Percentiles rank a stretch among this genome's conserved stretches.
Conservation (phyloP, 345 rosid genomes). For the Cardamine resedifolia region DNA sequence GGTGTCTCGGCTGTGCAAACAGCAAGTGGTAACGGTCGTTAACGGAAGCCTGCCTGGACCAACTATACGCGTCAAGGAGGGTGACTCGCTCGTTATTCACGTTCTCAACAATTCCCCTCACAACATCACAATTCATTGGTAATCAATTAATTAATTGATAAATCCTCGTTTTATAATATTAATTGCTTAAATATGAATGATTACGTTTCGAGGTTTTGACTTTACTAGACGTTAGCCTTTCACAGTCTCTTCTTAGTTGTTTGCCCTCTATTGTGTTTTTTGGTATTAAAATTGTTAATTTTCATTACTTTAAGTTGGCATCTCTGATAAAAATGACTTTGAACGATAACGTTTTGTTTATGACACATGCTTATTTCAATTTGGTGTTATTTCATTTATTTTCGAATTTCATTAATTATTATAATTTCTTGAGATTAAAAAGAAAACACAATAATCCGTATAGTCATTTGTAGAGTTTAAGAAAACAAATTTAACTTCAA, state of each 20-base stretch:
- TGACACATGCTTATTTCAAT: too few species aligned
- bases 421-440: too few species aligned
- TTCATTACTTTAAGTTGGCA: too few species aligned
- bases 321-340: too few species aligned
- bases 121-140: conserved; percentile 89
- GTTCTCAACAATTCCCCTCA: conserved; percentile 81
- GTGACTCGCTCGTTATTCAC: conserved; percentile 73
- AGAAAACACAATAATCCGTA: too few species aligned
- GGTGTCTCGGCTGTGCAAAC: conserved; percentile 52
- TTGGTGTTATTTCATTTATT: too few species aligned
- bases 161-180: not conserved
- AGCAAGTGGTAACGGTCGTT: conserved; percentile 64
- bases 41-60: conserved; percentile 88
- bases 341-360: too few species aligned
- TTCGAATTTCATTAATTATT: too few species aligned
- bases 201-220: not conserved
- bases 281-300: too few species aligned
- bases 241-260: conserved; percentile 1
- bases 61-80: conserved; percentile 54
- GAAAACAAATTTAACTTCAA: too few species aligned
- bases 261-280: too few species aligned
- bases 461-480: too few species aligned
- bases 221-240: conserved; percentile 24
- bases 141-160: not conserved
- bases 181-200: not conserved